phyloP scores from a whole-genome alignment of 768 basidiomycete species.

The Neoboletus brunneissimus region DNA sequence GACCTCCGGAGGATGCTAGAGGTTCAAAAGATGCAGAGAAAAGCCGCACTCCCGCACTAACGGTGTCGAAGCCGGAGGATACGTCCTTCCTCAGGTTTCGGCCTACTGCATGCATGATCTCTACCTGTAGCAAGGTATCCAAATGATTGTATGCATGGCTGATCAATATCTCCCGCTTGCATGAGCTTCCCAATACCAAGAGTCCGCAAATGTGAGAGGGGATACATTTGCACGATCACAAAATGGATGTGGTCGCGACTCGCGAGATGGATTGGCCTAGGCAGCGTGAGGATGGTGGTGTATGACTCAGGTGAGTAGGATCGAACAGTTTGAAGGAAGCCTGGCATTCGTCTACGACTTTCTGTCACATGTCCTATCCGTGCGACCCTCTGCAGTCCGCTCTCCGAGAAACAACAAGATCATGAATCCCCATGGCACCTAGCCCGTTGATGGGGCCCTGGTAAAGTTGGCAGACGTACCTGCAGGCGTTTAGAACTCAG shows the following conservation, averaged over 20 bases:
- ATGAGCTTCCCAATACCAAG: not conserved
- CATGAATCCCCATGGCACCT: not conserved
- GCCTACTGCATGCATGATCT: not conserved
- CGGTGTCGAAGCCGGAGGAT: not conserved
- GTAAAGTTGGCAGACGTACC: too few species aligned
- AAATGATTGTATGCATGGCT: not conserved
- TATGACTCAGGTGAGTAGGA: not conserved
- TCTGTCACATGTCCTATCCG: not conserved
- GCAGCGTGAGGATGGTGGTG: too few species aligned
- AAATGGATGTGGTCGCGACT: not conserved
- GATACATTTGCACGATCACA: not conserved
- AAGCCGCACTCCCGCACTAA: not conserved
- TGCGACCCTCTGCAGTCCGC: not conserved
- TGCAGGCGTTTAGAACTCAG: too few species aligned
- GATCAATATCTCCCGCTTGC: not conserved
- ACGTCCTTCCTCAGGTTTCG: not conserved
- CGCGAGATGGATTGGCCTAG: too few species aligned
- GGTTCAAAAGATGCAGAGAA: slow-evolving; percentile 27
- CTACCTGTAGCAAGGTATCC: not conserved
- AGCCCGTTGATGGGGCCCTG: not conserved
- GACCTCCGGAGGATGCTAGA: slow-evolving; percentile 41
- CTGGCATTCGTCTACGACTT: not conserved
- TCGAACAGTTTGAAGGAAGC: not conserved
- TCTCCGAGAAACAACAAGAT: not conserved
- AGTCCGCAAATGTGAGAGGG: not conserved